Conservation (phyloP, 2,329 filamentous ascomycete species). For the Leptodontidium sp. region DNA sequence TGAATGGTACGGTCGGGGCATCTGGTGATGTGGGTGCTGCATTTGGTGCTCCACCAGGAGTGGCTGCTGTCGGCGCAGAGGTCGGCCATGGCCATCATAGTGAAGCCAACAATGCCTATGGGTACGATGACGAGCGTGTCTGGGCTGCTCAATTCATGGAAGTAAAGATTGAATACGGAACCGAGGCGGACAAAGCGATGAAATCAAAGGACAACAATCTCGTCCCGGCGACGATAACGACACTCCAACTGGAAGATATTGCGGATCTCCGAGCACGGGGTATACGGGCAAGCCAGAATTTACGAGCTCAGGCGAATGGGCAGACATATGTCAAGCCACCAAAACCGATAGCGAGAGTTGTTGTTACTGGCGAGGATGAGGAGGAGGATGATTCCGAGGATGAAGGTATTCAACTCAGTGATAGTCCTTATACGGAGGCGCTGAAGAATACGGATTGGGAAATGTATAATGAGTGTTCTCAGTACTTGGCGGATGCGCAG, state of each 20-base stretch:
- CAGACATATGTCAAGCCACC: constrained; percentile 11
- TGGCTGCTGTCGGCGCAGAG: constrained; percentile 8
- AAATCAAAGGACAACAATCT: constrained; percentile 11
- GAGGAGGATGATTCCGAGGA: neutral
- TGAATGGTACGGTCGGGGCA: constrained; percentile 12
- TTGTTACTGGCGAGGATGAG: constrained; percentile 7
- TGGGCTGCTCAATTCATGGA: constrained; percentile 25
- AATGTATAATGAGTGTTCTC: constrained; percentile 20
- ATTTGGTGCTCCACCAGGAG: constrained; percentile 6
- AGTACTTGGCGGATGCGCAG: constrained; percentile 10
- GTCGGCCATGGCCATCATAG: constrained; percentile 7
- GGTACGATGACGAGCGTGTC: constrained; percentile 16
- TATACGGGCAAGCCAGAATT: constrained; percentile 11
- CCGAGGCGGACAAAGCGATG: constrained; percentile 4
- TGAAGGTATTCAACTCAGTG: constrained; percentile 14
- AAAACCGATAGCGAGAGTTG: constrained; percentile 15
- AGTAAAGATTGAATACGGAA: constrained; percentile 24
- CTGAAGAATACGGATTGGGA: constrained; percentile 18
- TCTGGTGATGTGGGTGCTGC: constrained; percentile 14
- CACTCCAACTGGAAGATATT: constrained; percentile 17
- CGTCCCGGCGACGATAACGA: constrained; percentile 12
- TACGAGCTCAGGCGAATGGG: constrained; percentile 4
- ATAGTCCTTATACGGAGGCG: constrained; percentile 1
- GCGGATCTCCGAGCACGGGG: constrained; percentile 16
- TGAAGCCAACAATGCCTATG: constrained; percentile 8